Evolutionary conservation across 1,284 basidiomycete genomes (phyloP).

Genomic region (Sparassis latifolia): DNA sequence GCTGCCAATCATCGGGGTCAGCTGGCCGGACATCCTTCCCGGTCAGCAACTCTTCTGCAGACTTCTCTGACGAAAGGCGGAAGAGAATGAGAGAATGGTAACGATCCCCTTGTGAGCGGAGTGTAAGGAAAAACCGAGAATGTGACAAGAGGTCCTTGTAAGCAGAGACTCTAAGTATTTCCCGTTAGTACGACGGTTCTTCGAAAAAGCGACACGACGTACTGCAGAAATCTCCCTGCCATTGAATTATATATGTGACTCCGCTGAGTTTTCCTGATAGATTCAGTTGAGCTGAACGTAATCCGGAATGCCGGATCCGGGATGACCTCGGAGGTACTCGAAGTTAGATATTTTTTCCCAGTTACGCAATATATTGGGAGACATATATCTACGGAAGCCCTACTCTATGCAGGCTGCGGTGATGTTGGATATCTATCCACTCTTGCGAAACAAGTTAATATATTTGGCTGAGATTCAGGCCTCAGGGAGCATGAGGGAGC

Average conservation of each 20-base stretch:
- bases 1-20: slow-evolving; percentile 31
- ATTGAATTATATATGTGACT: not conserved
- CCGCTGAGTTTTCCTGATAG: too few relatives aligned
- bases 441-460: too few relatives aligned
- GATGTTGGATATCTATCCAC: too few relatives aligned
- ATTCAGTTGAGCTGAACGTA: too few relatives aligned
- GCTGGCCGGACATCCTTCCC: slow-evolving; percentile 5
- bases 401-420: too few relatives aligned
- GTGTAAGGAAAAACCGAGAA: slow-evolving; percentile 61
- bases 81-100: slow-evolving; percentile 74
- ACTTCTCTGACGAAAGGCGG: slow-evolving; percentile 39
- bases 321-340: too few relatives aligned
- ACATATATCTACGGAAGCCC: too few relatives aligned
- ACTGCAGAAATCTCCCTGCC: not conserved
- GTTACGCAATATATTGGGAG: too few relatives aligned
- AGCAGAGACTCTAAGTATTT: slow-evolving; percentile 15
- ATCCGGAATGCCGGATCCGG: too few relatives aligned
- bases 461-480: too few relatives aligned
- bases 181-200: not conserved
- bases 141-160: slow-evolving; percentile 39
- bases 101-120: slow-evolving; percentile 54
- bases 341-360: too few relatives aligned
- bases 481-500: too few relatives aligned
- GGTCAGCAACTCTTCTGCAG: slow-evolving; percentile 10
- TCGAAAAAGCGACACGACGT: not conserved